Base-by-base conservation (phyloP, 1,139 yeast genomes). In the Lodderomyces beijingensis region DNA sequence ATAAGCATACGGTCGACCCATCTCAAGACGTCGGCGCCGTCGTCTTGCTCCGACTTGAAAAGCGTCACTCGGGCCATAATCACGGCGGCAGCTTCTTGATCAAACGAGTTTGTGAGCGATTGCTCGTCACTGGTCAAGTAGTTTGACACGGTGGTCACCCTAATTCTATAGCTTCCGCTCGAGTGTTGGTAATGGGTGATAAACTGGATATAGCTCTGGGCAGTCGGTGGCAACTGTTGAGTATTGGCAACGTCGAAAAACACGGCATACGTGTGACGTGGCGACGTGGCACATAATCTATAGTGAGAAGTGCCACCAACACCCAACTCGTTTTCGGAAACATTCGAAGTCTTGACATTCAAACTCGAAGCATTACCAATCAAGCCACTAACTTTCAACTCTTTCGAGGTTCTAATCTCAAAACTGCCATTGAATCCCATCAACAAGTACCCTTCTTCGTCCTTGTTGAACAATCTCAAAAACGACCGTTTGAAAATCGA, bases 81-180 rank as follows among this genome's bases (percentile, higher is more conserved):
- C 1, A 89, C 97, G 6, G 97, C 96, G 8, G 98, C 96, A 13
- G 97, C 96, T 59, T 91, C 98, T 65, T 93, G 98, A 61, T 91
- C 99, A 58, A 91, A 91, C n/a, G 93, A 68, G 45, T 66, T 71
- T 16, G 79, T 67, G 47, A 69, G 62, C n/a, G 64, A 53, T 42
- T 65, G 62, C 45, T 68, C 74, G 42, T 68, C 74, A 33, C 66
- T 54, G 11, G 70, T 76, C 50, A 81, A 64, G 46, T 76, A 74
- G 47, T 86, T 79, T 27, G 81, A 79, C 23, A 86, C 71, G 1
- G 98, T 91, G 18, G 98, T 91, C 29, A 91, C 97, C 50, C 97
- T 79, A 41, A 87, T 71, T 55, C 97, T 77, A 55, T 79, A 84
- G 12, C 91, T 72, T 44, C 89, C 94, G 36, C 82, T 79, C 39